Evolutionary conservation across 208 protist genomes (phyloP).

Genomic region (Phytomonas sp.): DNA sequence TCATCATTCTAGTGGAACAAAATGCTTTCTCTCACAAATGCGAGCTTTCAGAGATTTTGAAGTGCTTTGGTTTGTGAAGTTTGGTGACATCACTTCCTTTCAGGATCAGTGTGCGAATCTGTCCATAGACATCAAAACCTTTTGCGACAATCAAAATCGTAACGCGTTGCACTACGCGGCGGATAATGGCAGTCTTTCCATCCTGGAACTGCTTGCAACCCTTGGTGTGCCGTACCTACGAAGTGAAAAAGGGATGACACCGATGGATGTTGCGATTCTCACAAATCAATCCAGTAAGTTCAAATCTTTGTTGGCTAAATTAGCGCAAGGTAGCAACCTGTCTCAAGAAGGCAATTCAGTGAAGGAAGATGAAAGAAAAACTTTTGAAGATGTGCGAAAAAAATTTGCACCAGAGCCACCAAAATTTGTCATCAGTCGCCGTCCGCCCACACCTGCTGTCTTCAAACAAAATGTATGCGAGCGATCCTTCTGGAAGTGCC

Average conservation of each 20-base stretch:
- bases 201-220: conserved; percentile 34
- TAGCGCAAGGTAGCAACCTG: background rate
- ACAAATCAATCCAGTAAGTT: conserved; percentile 26
- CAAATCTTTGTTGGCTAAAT: conserved; percentile 16
- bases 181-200: conserved; percentile 41
- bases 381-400: conserved; percentile 37
- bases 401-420: conserved; percentile 53
- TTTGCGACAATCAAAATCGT: conserved; percentile 63
- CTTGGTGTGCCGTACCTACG: conserved; percentile 40
- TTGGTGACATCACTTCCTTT: conserved; percentile 64
- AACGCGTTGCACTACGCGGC: conserved; percentile 82
- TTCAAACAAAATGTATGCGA: background rate
- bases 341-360: background rate
- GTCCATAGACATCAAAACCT: conserved; percentile 25
- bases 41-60: conserved; percentile 73
- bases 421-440: conserved; percentile 58
- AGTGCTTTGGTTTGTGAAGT: conserved; percentile 72
- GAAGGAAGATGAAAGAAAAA: background rate
- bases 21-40: conserved; percentile 18
- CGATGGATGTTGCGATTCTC: conserved; percentile 69
- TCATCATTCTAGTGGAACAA: conserved; percentile 10
- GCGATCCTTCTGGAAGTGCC: background rate
- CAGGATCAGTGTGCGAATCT: conserved; percentile 31
- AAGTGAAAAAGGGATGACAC: conserved; percentile 63
- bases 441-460: conserved; percentile 14